A percentile compares a stretch with the other conserved stretches of the same genome.
Conservation (phyloP, 2,329 filamentous ascomycete genomes). For the Drechslerella coelobrocha region DNA sequence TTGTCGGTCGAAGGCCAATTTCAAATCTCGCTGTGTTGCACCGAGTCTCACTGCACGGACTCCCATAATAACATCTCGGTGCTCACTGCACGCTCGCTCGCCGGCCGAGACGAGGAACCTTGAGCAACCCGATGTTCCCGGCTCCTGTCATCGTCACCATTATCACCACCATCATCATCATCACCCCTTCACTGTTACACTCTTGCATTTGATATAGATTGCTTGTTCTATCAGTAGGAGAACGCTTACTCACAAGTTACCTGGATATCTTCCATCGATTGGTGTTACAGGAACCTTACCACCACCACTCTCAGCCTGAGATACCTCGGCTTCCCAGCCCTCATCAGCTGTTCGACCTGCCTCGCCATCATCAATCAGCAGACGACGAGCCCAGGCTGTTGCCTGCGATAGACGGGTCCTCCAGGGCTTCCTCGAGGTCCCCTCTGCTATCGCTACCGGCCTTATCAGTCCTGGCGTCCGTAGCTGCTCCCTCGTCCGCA, state of each 20-base stretch:
- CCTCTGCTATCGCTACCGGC: conserved; percentile 54
- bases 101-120: too few species aligned
- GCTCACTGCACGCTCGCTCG: too few species aligned
- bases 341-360: conserved; percentile 45
- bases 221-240: too few species aligned
- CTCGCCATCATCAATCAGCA: conserved; percentile 34
- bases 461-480: conserved; percentile 54
- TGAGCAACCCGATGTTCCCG: too few species aligned
- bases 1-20: too few species aligned
- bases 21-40: background rate
- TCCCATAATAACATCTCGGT: too few species aligned
- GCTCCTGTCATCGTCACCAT: too few species aligned
- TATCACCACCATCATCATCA: too few species aligned
- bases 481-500: conserved; percentile 52
- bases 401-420: conserved; percentile 51
- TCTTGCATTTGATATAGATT: too few species aligned
- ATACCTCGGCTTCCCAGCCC: conserved; percentile 44
- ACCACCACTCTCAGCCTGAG: conserved; percentile 50
- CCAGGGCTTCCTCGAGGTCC: conserved; percentile 53
- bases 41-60: background rate
- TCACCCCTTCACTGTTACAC: too few species aligned
- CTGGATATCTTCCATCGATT: conserved; percentile 5
- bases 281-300: conserved; percentile 47
- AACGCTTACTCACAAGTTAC: too few species aligned
- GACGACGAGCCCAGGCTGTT: conserved; percentile 48